Base-by-base conservation (phyloP, 441 rosid species). In the Melastoma candidum region DNA sequence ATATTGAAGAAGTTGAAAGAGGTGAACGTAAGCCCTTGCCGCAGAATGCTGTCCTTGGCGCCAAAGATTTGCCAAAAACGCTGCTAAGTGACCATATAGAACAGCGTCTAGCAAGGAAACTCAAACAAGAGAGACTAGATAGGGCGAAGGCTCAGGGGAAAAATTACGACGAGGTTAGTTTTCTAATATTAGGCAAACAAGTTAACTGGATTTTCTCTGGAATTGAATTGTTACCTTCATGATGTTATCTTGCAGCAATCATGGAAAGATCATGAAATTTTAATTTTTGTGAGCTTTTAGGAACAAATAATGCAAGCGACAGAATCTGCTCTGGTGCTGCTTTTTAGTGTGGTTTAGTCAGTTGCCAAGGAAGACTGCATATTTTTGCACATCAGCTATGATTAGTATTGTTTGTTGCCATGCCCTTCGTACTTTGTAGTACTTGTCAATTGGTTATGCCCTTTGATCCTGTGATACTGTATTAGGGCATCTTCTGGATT, bases 31-130 rank as follows among this genome's bases (percentile, higher is more conserved):
- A 64, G 71, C 97, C 98, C 52, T 80, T 95, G 73, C 87, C 95
- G 7, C 99, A 87, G 74, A 95, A 93, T 84, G 97, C 97, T 61
- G 99, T 95, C 62, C 90, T 95, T 65, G 99, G 99, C 63, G 99
- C 99, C 51, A 95, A 90, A 74, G 97, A 95, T 66, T 66, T 95
- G 53, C 99, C 99, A 10, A 79, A 83, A 67, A 94, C 99, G 55
- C 80, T 85, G 61, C 95, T 94, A 12, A 94, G 99, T 63, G 99
- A 95, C 69, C 98, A 90, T 57, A 90, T 95, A 74, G 99, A 95
- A 70, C 90, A 84, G 63, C 79, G 99, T 59, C 61, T 95, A 51
- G 81, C 78, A 77, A 82, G 47, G 79, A 85, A 63, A 69, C 75
- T 95, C 73, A 90, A 69, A 70, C 85, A 77, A 58, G 99, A 95